Evolutionary conservation across 495 filamentous ascomycete species (phyloP), one percentile per base, ranked within the genome.

Genomic region (Penicillium manginii): DNA sequence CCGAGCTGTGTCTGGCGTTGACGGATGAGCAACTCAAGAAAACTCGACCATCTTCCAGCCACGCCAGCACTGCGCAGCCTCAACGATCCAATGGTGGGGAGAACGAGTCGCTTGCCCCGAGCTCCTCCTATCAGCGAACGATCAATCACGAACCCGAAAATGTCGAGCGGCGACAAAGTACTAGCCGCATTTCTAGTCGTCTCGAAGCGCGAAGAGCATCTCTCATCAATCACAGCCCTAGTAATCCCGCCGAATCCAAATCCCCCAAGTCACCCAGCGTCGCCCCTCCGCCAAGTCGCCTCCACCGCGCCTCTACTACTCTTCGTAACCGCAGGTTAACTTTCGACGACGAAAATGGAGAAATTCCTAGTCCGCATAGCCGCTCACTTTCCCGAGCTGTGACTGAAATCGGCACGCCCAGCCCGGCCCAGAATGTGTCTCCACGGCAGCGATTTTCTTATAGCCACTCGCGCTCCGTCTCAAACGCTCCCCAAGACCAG

Each of bases 1-100:
- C 94, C 2, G 94, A 98, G 66, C 80, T 98, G 21, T 96, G 91
- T 67, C 82, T 98, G 39, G 91, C 91, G 15, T 76, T 98, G 43
- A 88, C 89, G n/a, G 78, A 78, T 39, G 73, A 75, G 51, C 70
- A 76, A 23, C 59, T 73, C 18, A 66, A 62, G 29, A 66, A 50
- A 26, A 62, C 68, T 29, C 74, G 70, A 39, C 59, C 69, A 7
- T 15, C 51, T 6, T 62, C 66, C 32, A 74, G 66, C 31, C 59
- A 68, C 15, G 74, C 72, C 11, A 53, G 71, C 10, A 52, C 18
- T 37, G 45, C 54, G 21, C 68, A 59, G 57, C 40, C 56, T 29
- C 70, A 60, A 33, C 70, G 60, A 32, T 54, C 57, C 17, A 77
- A 70, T 63, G 69, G 55, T 42, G 54, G 69, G 31, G 63, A 75